Percentiles rank a stretch among this genome's conserved stretches.
Conservation (phyloP, 352 stramenopile species). For the Globisporangium radiosum region DNA sequence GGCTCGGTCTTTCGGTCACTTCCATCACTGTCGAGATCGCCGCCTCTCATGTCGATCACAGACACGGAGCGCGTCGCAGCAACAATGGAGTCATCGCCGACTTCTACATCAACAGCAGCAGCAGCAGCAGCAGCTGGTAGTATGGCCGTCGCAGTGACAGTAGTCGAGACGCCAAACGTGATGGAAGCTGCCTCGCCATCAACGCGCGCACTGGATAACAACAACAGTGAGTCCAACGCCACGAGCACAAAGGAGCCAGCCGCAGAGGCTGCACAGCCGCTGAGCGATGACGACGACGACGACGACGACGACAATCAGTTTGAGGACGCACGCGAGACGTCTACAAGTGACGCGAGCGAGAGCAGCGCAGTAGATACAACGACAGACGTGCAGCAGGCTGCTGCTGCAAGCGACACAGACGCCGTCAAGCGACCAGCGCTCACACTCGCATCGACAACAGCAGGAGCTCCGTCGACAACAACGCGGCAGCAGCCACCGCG, state of each 20-base stretch:
- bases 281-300: background rate
- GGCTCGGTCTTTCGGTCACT: too few relatives aligned
- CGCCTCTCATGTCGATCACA: slow-evolving; percentile 2
- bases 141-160: background rate
- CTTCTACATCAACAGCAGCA: background rate
- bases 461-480: slow-evolving; percentile 1
- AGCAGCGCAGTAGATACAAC: too few relatives aligned
- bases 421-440: background rate
- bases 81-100: background rate
- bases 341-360: background rate
- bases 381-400: background rate
- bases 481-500: background rate
- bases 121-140: background rate
- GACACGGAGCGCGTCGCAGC: background rate
- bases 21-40: background rate
- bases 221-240: slow-evolving; percentile 1
- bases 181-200: background rate
- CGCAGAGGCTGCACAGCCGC: background rate
- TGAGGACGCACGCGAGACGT: slow-evolving; percentile 6
- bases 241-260: slow-evolving; percentile 2
- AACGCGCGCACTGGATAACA: background rate
- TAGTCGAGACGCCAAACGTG: background rate
- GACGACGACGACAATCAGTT: slow-evolving; percentile 11
- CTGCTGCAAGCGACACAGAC: background rate
- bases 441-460: background rate